Conservation (phyloP, 2,329 filamentous ascomycete genomes). For the Madurella mycetomatis region DNA sequence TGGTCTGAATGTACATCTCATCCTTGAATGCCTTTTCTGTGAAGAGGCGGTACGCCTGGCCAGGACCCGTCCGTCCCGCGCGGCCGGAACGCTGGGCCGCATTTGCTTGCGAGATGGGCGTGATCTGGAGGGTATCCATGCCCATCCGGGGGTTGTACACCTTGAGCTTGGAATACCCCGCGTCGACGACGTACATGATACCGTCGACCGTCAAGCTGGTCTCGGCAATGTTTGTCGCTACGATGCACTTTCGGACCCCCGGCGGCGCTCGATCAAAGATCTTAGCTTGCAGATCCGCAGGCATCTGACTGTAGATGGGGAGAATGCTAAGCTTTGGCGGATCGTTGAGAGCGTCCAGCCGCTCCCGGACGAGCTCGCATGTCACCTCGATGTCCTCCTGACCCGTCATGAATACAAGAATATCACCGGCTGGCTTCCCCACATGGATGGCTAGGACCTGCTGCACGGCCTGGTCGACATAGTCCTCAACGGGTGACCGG, state of each 20-base stretch:
- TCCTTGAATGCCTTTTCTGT: conserved; percentile 95
- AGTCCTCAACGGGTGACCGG: conserved; percentile 91
- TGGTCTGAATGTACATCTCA: conserved; percentile 93
- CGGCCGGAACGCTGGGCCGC: conserved; percentile 88
- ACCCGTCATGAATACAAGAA: conserved; percentile 98
- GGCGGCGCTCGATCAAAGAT: conserved; percentile 91
- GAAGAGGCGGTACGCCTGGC: conserved; percentile 90
- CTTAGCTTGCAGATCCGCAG: conserved; percentile 92
- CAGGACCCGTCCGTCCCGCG: conserved; percentile 89
- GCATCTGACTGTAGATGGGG: conserved; percentile 99
- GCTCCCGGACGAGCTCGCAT: conserved; percentile 85
- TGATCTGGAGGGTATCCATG: conserved; percentile 98
- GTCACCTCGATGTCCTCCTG: conserved; percentile 98
- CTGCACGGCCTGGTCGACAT: conserved; percentile 94
- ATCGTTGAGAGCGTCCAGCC: conserved; percentile 84
- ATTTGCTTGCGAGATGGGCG: conserved; percentile 95
- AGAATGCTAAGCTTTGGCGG: conserved; percentile 91
- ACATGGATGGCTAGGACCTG: conserved; percentile 95
- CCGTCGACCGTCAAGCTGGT: conserved; percentile 97
- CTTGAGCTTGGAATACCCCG: conserved; percentile 94
- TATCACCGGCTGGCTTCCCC: conserved; percentile 87
- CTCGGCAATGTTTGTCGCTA: conserved; percentile 97
- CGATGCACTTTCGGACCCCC: conserved; percentile 93
- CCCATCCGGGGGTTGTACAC: conserved; percentile 99
- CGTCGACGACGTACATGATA: conserved; percentile 98